Evolutionary conservation across 148 eudicot species (phyloP), one percentile per base, ranked within the genome.

Genomic region (Nepenthes mirabilis): DNA sequence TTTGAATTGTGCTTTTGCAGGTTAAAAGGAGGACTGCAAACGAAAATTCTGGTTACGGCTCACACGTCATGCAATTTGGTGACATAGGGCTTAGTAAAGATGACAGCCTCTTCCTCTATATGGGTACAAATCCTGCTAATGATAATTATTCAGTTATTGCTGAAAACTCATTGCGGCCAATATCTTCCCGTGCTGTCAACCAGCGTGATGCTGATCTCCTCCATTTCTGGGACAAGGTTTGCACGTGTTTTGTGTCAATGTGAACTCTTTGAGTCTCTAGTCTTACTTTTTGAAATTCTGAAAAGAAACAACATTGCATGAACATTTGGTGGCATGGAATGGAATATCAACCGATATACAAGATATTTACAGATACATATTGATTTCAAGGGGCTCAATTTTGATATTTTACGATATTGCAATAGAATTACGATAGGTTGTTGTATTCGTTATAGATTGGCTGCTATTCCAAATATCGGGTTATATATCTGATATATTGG

Each of bases 121-220:
- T 91, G 83, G 98, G 98, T 57, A 76, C 95, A 14, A 77, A 91
- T 75, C 98, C 98, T 77, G 96, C 90, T 52, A 91, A 88, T 61
- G 95, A 88, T 43, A 91, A 91, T 64, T 67, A 34, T 58, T 88
- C 95, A 59, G 77, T 60, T 47, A 80, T 67, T 33, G 79, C 74
- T 60, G 74, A 70, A 11, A 91, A 91, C 76, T 65, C 84, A 55
- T 63, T 83, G 65, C 60, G 47, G 23, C 81, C 77, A 56, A 12
- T 14, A 14, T 56, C 85, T 56, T 76, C 83, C 48, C 82, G 69
- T 68, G 82, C 96, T 67, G 83, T 83, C 58, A 93, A 93, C 75
- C 98, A 93, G 76, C 94, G 96, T 37, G 98, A 93, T 82, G 98
- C 98, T 37, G 98, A 93, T 79, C 88, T 93, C 60, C 52, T 93